phyloP scores from a whole-genome alignment of 495 filamentous ascomycete genomes.

The Rhypophila decipiens region DNA sequence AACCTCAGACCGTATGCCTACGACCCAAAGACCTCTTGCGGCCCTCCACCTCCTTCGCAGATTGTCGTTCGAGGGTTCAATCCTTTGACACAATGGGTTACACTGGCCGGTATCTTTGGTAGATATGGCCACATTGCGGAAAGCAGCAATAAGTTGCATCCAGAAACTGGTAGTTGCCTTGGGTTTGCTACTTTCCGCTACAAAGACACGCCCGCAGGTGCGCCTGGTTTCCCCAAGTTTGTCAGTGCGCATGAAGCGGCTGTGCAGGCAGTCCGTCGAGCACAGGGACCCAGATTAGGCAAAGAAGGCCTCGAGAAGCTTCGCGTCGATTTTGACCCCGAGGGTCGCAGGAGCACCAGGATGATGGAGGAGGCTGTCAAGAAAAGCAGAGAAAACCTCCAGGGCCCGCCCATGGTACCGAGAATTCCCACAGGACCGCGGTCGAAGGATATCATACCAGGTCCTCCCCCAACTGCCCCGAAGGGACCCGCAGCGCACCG shows the following conservation, averaged over 20 bases:
- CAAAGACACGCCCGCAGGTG: constrained; percentile 55
- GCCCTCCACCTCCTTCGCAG: constrained; percentile 80
- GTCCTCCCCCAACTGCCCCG: constrained; percentile 73
- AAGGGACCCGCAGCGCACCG: constrained; percentile 76
- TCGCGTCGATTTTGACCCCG: constrained; percentile 79
- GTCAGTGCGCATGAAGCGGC: constrained; percentile 70
- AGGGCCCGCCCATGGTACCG: constrained; percentile 17
- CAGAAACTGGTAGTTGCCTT: constrained; percentile 83
- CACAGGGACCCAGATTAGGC: too few relatives aligned
- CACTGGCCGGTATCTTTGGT: constrained; percentile 74
- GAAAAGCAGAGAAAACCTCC: constrained; percentile 46
- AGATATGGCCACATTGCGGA: constrained; percentile 84
- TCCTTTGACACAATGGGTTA: constrained; percentile 71
- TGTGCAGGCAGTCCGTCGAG: constrained; percentile 64
- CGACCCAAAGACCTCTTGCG: constrained; percentile 73
- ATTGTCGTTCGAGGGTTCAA: constrained; percentile 92
- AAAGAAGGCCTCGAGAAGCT: too few relatives aligned
- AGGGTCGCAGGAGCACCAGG: constrained; percentile 70
- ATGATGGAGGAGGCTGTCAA: constrained; percentile 66
- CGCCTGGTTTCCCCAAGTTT: constrained; percentile 51
- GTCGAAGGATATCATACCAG: constrained; percentile 36
- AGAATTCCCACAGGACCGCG: constrained; percentile 37
- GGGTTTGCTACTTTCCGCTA: constrained; percentile 90
- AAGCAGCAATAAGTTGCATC: constrained; percentile 85
- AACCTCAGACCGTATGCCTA: constrained; percentile 68